phyloP scores from a whole-genome alignment of 2,329 filamentous ascomycete species.

The Colletotrichum tamarilloi region DNA sequence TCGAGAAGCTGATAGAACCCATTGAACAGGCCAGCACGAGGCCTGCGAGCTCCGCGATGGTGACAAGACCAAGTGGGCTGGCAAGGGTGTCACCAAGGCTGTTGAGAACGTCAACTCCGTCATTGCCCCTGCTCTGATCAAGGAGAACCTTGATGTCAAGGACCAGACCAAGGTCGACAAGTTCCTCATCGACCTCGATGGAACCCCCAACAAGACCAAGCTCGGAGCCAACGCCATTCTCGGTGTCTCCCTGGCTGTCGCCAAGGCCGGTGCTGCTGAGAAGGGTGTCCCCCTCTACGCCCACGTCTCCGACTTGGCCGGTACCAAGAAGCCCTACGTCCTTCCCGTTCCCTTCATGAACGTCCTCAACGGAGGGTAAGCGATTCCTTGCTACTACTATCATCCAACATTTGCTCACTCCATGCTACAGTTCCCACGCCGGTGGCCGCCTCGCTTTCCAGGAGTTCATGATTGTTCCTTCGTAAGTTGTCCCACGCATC shows the following conservation, averaged over 20 bases:
- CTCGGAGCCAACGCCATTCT: conserved; percentile 91
- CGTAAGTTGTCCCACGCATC: conserved; percentile 59
- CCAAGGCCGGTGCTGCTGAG: conserved; percentile 90
- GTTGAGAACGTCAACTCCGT: conserved; percentile 86
- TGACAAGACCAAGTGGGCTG: conserved; percentile 86
- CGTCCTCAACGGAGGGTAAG: conserved; percentile 82
- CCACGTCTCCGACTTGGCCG: conserved; percentile 87
- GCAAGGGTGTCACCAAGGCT: conserved; percentile 89
- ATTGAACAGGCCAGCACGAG: conserved; percentile 80
- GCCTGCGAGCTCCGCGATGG: conserved; percentile 91
- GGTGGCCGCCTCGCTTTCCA: conserved; percentile 96
- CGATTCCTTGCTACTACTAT: background rate
- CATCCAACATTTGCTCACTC: background rate
- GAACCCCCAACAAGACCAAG: conserved; percentile 87
- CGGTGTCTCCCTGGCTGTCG: conserved; percentile 84
- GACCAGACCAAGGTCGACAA: conserved; percentile 86
- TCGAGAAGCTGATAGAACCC: conserved; percentile 43
- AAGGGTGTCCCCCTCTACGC: conserved; percentile 89
- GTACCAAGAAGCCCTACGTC: conserved; percentile 92
- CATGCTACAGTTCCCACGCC: conserved; percentile 79
- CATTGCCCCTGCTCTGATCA: conserved; percentile 85
- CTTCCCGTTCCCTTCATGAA: conserved; percentile 95
- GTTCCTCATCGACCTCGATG: conserved; percentile 88
- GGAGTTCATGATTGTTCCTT: conserved; percentile 95
- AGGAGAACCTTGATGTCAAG: conserved; percentile 85